phyloP scores from a whole-genome alignment of 305 asterid species.

The Fraxinus velutina region DNA sequence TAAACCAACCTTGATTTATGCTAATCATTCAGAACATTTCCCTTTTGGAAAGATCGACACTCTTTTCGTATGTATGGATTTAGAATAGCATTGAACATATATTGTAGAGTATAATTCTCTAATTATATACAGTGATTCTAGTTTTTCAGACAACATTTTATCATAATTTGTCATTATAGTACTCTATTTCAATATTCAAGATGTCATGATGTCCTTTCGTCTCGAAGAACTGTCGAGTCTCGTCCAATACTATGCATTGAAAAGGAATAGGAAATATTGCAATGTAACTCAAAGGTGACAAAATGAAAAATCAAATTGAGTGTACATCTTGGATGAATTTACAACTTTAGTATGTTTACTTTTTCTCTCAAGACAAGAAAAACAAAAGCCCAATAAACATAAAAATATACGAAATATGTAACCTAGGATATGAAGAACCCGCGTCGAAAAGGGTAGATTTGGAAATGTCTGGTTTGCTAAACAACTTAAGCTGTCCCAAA shows the following conservation, averaged over 20 bases:
- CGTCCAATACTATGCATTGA: neutral
- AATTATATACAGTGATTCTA: neutral
- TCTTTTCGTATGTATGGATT: neutral
- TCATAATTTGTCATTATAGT: neutral
- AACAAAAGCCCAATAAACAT: conserved; percentile 30
- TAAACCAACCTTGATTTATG: neutral
- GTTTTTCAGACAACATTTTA: neutral
- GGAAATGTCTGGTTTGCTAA: no score
- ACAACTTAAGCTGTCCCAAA: no score
- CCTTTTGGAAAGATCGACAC: neutral
- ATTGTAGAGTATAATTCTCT: neutral
- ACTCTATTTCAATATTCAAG: neutral
- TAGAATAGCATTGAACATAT: neutral
- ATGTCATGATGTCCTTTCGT: neutral
- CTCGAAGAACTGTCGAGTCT: neutral
- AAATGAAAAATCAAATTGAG: neutral
- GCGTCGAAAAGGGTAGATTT: conserved; percentile 42
- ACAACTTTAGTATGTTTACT: neutral
- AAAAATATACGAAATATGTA: conserved; percentile 25
- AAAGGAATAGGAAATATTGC: neutral
- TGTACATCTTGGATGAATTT: neutral
- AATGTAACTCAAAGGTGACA: neutral
- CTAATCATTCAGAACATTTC: neutral
- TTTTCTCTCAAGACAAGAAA: neutral
- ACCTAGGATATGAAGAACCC: conserved; percentile 23